A percentile compares a stretch with the other conserved stretches of the same genome.
These are phyloP conservation scores for Lactarius tabidus DNA, from an alignment of 768 basidiomycete species.

Conservation along the genomic window DNA sequence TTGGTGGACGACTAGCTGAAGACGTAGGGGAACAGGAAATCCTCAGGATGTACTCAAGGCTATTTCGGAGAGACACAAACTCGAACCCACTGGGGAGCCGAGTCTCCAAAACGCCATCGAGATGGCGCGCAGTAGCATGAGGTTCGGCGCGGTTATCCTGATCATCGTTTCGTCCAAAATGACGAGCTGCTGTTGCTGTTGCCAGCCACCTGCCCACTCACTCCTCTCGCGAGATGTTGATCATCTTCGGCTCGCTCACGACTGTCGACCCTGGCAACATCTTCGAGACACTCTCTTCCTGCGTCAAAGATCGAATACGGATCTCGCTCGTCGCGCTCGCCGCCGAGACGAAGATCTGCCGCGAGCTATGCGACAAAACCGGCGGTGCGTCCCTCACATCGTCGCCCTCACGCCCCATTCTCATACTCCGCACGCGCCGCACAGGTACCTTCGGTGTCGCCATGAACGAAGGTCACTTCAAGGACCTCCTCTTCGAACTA, in stretches of 20 bases:
- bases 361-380: conserved; percentile 86
- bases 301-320: conserved; percentile 78
- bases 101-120: conserved; percentile 97
- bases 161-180: not conserved
- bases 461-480: conserved; percentile 95
- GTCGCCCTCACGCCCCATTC: not conserved
- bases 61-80: conserved; percentile 78
- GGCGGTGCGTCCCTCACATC: conserved; percentile 57
- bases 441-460: conserved; percentile 92
- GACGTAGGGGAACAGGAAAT: conserved; percentile 57
- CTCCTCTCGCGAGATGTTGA: conserved; percentile 91
- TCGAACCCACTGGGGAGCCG: conserved; percentile 90
- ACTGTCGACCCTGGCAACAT: conserved; percentile 98
- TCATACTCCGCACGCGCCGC: conserved; percentile 12
- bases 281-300: conserved; percentile 86
- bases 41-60: conserved; percentile 92
- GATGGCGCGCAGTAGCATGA: conserved; percentile 93
- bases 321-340: conserved; percentile 92
- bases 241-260: conserved; percentile 93
- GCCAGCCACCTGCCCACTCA: conserved; percentile 93
- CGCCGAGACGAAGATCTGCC: conserved; percentile 98
- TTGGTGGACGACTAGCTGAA: not conserved
- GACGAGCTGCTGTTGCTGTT: not conserved
- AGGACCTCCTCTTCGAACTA: conserved; percentile 91
- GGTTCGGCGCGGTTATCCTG: conserved; percentile 41